These are phyloP conservation scores for Hylodesmum podocarpum DNA, from an alignment of 306 rosid species.

Conservation along the genomic window DNA sequence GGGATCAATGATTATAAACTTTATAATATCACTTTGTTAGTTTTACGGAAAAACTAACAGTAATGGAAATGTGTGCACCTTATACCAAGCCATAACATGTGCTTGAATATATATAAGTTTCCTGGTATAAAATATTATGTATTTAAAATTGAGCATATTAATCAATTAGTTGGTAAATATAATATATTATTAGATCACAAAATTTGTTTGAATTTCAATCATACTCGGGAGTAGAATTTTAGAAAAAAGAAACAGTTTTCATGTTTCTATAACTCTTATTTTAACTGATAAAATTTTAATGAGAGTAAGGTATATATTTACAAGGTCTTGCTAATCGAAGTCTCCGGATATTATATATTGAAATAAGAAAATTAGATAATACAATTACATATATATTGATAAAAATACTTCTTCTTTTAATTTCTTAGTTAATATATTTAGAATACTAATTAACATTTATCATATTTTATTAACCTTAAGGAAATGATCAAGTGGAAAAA, in stretches of 20 bases:
- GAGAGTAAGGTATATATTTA: not conserved
- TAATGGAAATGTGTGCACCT: not conserved
- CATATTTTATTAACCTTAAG: too few relatives aligned
- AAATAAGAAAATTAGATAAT: too few relatives aligned
- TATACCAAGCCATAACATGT: not conserved
- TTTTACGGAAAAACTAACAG: not conserved
- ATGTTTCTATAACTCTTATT: not conserved
- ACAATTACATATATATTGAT: too few relatives aligned
- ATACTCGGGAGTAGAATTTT: not conserved
- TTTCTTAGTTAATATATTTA: too few relatives aligned
- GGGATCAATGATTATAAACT: constrained; percentile 10
- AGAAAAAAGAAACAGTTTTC: not conserved
- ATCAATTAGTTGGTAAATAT: not conserved
- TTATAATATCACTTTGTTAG: not conserved
- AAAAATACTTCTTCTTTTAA: too few relatives aligned
- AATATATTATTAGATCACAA: not conserved
- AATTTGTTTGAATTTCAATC: not conserved
- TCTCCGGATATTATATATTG: too few relatives aligned
- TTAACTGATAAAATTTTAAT: not conserved
- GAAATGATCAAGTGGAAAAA: too few relatives aligned
- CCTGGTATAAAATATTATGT: not conserved
- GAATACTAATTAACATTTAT: too few relatives aligned
- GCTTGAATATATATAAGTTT: not conserved
- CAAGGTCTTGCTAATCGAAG: too few relatives aligned
- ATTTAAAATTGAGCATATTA: not conserved